Percentiles rank a stretch among this genome's conserved stretches.
These are phyloP conservation scores for Kandelia obovata DNA, from an alignment of 345 rosid species.

Conservation along the genomic window DNA sequence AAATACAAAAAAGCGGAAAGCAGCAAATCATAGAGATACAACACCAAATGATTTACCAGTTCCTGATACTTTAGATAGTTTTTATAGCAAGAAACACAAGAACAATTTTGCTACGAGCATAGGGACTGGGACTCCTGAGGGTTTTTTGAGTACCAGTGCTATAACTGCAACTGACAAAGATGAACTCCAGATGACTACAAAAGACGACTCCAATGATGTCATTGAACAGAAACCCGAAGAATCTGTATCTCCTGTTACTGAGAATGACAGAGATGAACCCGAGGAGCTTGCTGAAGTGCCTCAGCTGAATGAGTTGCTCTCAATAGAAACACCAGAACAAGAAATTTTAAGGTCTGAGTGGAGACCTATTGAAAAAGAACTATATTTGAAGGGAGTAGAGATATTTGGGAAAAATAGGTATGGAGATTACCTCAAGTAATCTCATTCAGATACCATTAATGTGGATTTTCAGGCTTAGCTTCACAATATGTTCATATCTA, in stretches of 20 bases:
- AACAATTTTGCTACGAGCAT: slow-evolving; percentile 27
- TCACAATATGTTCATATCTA: not conserved
- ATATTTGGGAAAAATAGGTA: slow-evolving; percentile 99
- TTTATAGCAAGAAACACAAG: slow-evolving; percentile 63
- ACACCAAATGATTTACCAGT: slow-evolving; percentile 16
- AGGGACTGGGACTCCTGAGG: slow-evolving; percentile 18
- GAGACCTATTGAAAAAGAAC: slow-evolving; percentile 89
- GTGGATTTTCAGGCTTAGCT: not conserved
- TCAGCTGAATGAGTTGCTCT: slow-evolving; percentile 34
- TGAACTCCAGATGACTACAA: slow-evolving; percentile 32
- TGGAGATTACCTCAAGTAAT: slow-evolving; percentile 19
- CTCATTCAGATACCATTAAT: slow-evolving; percentile 14
- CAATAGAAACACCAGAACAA: slow-evolving; percentile 7
- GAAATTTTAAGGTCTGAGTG: slow-evolving; percentile 41
- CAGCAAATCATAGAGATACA: slow-evolving; percentile 24
- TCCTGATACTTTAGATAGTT: slow-evolving; percentile 33
- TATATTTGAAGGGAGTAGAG: slow-evolving; percentile 88
- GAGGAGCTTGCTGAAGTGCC: slow-evolving; percentile 33
- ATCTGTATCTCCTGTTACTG: slow-evolving; percentile 25
- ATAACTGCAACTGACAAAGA: slow-evolving; percentile 25
- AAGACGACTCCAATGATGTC: slow-evolving; percentile 22
- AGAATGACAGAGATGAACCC: slow-evolving; percentile 26
- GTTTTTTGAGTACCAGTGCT: slow-evolving; percentile 19
- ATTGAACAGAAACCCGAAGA: slow-evolving; percentile 24
- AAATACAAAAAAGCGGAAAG: slow-evolving; percentile 60